Percentiles rank a stretch among this genome's conserved stretches.
Conservation (phyloP, 176 grass and related monocot species). For the Elymus sibiricus region DNA sequence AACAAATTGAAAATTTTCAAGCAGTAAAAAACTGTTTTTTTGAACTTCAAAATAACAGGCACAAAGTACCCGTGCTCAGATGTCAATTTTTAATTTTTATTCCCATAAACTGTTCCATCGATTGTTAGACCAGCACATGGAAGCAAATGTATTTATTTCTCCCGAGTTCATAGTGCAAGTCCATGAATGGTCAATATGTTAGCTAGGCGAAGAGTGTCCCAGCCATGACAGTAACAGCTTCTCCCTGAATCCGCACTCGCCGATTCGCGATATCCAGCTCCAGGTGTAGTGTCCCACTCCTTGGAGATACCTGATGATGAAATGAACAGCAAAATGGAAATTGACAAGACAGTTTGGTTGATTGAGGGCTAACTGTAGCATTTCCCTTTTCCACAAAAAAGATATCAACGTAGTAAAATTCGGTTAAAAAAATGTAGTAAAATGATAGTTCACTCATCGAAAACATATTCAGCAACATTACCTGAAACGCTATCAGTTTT, state of each 20-base stretch:
- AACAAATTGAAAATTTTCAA: too few relatives aligned
- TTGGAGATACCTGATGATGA: constrained; percentile 5
- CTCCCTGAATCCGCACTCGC: constrained; percentile 6
- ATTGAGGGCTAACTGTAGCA: not conserved
- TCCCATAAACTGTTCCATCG: not conserved
- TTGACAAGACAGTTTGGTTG: not conserved
- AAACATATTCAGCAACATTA: not conserved
- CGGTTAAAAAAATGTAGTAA: too few relatives aligned
- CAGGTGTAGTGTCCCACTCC: not conserved
- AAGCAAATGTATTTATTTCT: not conserved
- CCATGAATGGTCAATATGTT: not conserved
- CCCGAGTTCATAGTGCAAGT: not conserved
- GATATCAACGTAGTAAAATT: not conserved
- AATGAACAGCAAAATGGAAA: not conserved
- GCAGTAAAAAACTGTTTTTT: too few relatives aligned
- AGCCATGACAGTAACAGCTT: constrained; percentile 12
- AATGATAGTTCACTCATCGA: not conserved
- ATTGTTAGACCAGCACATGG: not conserved
- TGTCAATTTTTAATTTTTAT: not conserved
- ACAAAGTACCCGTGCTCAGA: too few relatives aligned
- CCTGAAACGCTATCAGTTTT: constrained; percentile 57
- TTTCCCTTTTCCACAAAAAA: not conserved
- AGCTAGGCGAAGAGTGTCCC: constrained; percentile 4
- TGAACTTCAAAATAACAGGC: too few relatives aligned
- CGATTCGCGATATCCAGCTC: not conserved